Conservation (phyloP, 345 rosid genomes). For the Pugionium dolabratum region DNA sequence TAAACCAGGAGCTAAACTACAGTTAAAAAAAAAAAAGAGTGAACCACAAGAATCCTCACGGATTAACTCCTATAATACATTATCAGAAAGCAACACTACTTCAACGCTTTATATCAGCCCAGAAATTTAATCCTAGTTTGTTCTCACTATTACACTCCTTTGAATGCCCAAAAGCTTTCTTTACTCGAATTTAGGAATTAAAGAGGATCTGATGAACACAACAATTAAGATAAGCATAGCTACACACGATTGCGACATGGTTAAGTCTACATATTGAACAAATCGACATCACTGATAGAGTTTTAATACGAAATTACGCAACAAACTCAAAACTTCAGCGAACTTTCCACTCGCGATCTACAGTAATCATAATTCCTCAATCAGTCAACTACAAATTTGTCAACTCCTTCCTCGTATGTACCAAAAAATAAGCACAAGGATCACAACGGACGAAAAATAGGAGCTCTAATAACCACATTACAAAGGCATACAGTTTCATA, state of each 20-base stretch:
- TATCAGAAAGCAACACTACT: background rate
- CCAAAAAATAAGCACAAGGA: background rate
- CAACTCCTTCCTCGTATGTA: slow-evolving; percentile 1
- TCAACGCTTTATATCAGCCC: background rate
- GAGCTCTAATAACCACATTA: slow-evolving; percentile 13
- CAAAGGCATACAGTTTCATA: slow-evolving; percentile 10
- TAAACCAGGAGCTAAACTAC: background rate
- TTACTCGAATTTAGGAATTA: slow-evolving; percentile 1
- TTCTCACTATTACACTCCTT: background rate
- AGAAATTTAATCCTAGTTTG: slow-evolving; percentile 1
- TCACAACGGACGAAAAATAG: background rate
- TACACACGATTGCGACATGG: slow-evolving; percentile 7
- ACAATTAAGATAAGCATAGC: slow-evolving; percentile 5
- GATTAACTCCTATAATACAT: background rate
- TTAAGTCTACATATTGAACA: background rate
- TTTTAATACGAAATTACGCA: slow-evolving; percentile 14
- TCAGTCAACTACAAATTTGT: slow-evolving; percentile 32
- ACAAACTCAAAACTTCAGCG: background rate
- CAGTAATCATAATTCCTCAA: slow-evolving; percentile 28
- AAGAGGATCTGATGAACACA: slow-evolving; percentile 17
- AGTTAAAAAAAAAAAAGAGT: background rate
- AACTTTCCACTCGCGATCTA: slow-evolving; percentile 25
- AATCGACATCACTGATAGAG: background rate
- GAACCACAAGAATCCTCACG: background rate
- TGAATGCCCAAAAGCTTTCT: background rate